Conservation (phyloP, 805 yeast species). For the Suhomyces sp. region DNA sequence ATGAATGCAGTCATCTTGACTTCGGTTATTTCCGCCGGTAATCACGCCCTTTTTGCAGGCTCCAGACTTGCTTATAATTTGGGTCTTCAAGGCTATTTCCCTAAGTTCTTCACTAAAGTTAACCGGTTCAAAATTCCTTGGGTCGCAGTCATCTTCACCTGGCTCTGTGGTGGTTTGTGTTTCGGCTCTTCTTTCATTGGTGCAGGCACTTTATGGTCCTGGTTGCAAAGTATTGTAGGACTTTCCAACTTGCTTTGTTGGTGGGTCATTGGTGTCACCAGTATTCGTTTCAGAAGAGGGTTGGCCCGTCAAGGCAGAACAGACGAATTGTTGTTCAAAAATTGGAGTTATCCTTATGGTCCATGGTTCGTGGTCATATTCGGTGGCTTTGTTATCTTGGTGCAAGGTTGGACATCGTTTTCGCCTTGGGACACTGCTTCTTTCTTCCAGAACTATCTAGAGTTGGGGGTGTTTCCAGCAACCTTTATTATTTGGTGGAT, state of each 20-base stretch:
- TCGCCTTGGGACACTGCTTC: conserved; percentile 42
- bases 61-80: conserved; percentile 48
- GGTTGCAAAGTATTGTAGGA: conserved; percentile 53
- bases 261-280: conserved; percentile 48
- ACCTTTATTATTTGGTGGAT: conserved; percentile 43
- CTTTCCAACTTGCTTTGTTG: conserved; percentile 52
- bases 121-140: conserved; percentile 48
- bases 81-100: conserved; percentile 49
- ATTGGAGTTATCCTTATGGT: conserved; percentile 54
- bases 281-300: conserved; percentile 49
- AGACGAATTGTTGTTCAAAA: conserved; percentile 39
- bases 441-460: conserved; percentile 47
- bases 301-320: conserved; percentile 42
- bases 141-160: conserved; percentile 48
- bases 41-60: conserved; percentile 52
- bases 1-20: conserved; percentile 57
- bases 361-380: conserved; percentile 46
- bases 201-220: conserved; percentile 51
- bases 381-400: conserved; percentile 43
- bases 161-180: conserved; percentile 55
- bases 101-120: conserved; percentile 39
- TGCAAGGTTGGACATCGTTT: conserved; percentile 53
- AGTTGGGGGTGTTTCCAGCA: conserved; percentile 46
- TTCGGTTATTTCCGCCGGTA: conserved; percentile 54
- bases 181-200: conserved; percentile 58